Base-by-base conservation (phyloP, 2,329 filamentous ascomycete species). In the Phyllosticta citriasiana region DNA sequence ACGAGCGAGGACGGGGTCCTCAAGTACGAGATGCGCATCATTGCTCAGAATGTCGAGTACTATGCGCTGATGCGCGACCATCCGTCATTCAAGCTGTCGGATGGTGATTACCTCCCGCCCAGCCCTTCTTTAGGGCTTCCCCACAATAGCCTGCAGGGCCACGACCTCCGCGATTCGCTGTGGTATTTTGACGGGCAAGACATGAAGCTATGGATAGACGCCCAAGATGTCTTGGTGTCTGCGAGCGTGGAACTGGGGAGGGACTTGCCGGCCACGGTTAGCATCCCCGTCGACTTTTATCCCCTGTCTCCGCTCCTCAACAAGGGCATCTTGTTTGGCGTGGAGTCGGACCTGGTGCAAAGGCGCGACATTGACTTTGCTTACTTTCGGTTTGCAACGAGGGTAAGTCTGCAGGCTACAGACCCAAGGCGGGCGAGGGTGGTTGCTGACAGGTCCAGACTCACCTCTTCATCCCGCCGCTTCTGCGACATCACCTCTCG, bases 11-110 rank as follows among this genome's bases (percentile, higher is more conserved):
- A 88, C 53, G 89, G 89, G 4, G 88, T 91, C 67, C 80, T 97
- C 57, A 97, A 97, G 77, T 99, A 99, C 70, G 93, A 97, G 70
- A 99, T 99, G 94, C 88, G 92, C 9, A 88, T 97, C 63, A 88
- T 99, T 70, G 91, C 92, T 12, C 91, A 97, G 68, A 95, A 96
- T 68, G 91, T 97, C 51, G 94, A 99, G 72, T 97, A 94, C 69
- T 97, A 96, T 72, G 87, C 88, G 59, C 85, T 94, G 67, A 95
- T 95, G 85, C 86, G 92, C 65, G 94, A 99, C 70, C 89, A 95
- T 68, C 85, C 84, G 6, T 74, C 77, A 47, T 72, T 78, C 60
- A 69, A 66, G 47, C 78, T 81, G 64, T 74, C 76, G 12, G 66
- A 73, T n/a, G 79, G 81, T 62, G 72, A 74, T 8, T 62, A 57